These are phyloP conservation scores for Xylariaceae sp. DNA, from an alignment of 2,329 filamentous ascomycete species.

Conservation along the genomic window DNA sequence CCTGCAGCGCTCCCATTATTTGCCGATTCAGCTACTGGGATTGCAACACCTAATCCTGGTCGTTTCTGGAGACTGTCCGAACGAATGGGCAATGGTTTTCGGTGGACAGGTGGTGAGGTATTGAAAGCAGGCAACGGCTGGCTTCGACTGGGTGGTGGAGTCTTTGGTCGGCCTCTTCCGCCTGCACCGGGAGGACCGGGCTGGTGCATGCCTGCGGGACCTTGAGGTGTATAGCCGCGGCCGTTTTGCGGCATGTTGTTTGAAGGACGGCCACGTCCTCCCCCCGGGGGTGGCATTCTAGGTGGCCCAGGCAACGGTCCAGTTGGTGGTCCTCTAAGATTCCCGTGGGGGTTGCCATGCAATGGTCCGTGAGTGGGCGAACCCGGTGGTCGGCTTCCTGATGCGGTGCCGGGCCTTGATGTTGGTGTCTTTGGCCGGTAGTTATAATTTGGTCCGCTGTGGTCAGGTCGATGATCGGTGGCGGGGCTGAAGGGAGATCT, in stretches of 20 bases:
- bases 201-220: constrained; percentile 25
- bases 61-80: constrained; percentile 32
- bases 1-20: constrained; percentile 36
- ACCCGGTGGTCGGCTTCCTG: constrained; percentile 22
- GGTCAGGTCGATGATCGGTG: constrained; percentile 27
- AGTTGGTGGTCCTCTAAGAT: constrained; percentile 32
- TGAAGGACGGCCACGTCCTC: constrained; percentile 24
- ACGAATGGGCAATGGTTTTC: constrained; percentile 48
- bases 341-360: constrained; percentile 21
- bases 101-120: constrained; percentile 39
- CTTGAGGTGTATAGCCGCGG: constrained; percentile 25
- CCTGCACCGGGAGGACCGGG: constrained; percentile 21
- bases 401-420: constrained; percentile 27
- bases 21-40: constrained; percentile 33
- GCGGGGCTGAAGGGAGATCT: constrained; percentile 40
- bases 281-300: constrained; percentile 23
- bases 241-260: constrained; percentile 25
- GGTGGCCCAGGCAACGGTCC: constrained; percentile 16
- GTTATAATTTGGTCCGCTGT: constrained; percentile 30
- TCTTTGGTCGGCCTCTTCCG: constrained; percentile 20
- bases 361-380: constrained; percentile 22
- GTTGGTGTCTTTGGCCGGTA: constrained; percentile 27
- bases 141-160: constrained; percentile 18
- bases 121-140: constrained; percentile 29
- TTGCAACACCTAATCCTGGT: constrained; percentile 36